Base-by-base conservation (phyloP, 2,329 filamentous ascomycete genomes). In the Colletotrichum higginsianum region DNA sequence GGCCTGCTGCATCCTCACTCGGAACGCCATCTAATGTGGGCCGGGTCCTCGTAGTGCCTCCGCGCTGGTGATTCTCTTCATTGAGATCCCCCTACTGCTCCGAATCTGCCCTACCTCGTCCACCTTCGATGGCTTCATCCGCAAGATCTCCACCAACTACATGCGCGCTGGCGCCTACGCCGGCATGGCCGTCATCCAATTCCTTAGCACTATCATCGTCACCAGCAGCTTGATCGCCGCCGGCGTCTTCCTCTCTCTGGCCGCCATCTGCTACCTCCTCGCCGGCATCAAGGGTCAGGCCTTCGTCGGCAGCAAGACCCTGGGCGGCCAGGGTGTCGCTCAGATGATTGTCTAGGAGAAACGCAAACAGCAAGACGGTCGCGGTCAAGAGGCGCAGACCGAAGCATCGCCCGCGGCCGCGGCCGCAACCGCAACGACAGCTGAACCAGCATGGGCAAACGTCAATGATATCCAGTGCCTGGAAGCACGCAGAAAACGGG, bases 71-170 rank as follows among this genome's bases (percentile, higher is more conserved):
- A 92, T 96, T 79, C 85, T 96, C 79, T 96, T 96, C 84, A 88
- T 96, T 79, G 94, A 99, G 83, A 92, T 99, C 21, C 96, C 96
- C 38, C 92, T 98, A 71, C 93, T 99, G 69, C 92, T 99, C 73
- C 94, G 96, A 84, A 98, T 99, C 85, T 99, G 96, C 86, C 96
- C 96, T 70, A 99, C 96, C 7, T 98, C 96, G 16, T 84, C 92
- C 75, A 91, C 89, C 75, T 99, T 99, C 85, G 96, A 99, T 82
- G 86, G 85, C 75, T 92, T 95, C 81, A 96, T 99, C 82, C 95
- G 96, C 83, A 92, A 90, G 79, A 94, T 99, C 86, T 94, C 94
- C 74, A 97, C 95, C 71, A 98, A 98, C 87, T 98, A 95, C 86
- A 97, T 96, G 92, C 95, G 96, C 83, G 96, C 96, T 23, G 93